Conservation (phyloP, 2,329 filamentous ascomycete genomes). For the Blastomyces gilchristii region DNA sequence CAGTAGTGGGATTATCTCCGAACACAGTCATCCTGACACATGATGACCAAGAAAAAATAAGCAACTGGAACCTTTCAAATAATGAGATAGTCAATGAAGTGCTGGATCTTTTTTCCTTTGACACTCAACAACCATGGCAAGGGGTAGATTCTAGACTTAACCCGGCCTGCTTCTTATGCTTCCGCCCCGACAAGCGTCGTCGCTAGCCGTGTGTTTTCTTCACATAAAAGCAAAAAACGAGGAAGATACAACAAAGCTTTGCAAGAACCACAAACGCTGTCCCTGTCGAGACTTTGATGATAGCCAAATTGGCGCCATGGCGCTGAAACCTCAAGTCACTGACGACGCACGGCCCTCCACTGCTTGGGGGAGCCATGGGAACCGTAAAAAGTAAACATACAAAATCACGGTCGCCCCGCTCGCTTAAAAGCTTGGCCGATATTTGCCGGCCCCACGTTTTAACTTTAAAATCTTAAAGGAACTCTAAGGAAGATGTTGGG, state of each 20-base stretch:
- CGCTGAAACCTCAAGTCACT: background rate
- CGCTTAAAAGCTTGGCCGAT: conserved; percentile 3
- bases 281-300: background rate
- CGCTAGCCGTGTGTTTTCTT: background rate
- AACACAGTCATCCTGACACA: background rate
- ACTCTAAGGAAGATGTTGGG: background rate
- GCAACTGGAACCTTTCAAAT: background rate
- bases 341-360: background rate
- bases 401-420: background rate
- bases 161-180: background rate
- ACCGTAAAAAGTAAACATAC: background rate
- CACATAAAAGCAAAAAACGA: too few relatives aligned
- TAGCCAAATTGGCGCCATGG: background rate
- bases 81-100: background rate
- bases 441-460: conserved; percentile 2
- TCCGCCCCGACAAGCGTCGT: background rate
- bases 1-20: background rate
- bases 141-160: too few relatives aligned
- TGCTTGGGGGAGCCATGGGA: background rate
- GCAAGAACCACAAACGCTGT: too few relatives aligned
- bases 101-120: background rate
- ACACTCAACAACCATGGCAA: background rate
- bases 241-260: too few relatives aligned
- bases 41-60: background rate
- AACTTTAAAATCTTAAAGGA: conserved; percentile 5